Percentiles rank a stretch among this genome's conserved stretches.
phyloP scores from a whole-genome alignment of 2,329 filamentous ascomycete genomes.

The Ophiostoma montium region DNA sequence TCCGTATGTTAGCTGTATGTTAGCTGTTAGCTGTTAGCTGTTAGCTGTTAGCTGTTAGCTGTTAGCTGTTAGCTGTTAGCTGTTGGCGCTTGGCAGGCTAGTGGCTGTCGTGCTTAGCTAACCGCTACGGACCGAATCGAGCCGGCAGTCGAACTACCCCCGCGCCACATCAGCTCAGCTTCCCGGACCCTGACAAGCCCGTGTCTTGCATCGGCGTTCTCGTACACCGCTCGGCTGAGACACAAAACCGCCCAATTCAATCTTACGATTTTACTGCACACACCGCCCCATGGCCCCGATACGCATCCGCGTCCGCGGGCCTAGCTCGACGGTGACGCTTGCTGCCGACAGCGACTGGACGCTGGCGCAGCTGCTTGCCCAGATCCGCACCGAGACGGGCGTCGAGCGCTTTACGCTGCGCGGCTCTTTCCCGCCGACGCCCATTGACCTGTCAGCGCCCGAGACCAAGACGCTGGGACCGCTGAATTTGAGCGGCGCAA shows the following conservation, averaged over 20 bases:
- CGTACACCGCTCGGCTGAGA: background rate
- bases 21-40: no score
- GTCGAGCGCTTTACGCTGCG: slow-evolving; percentile 60
- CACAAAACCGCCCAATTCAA: no score
- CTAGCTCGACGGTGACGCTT: slow-evolving; percentile 56
- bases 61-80: no score
- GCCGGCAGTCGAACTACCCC: no score
- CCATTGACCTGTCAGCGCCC: slow-evolving; percentile 45
- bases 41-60: no score
- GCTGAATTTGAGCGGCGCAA: slow-evolving; percentile 36
- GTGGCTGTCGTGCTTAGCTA: no score
- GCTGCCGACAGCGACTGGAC: slow-evolving; percentile 45
- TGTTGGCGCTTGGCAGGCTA: no score
- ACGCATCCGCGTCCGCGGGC: slow-evolving; percentile 62
- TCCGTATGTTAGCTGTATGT: no score
- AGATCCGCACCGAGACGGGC: slow-evolving; percentile 49
- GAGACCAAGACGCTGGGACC: slow-evolving; percentile 23
- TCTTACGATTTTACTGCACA: background rate
- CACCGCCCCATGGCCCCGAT: slow-evolving; percentile 25
- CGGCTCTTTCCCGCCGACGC: slow-evolving; percentile 68
- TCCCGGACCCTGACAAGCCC: no score
- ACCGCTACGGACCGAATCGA: no score
- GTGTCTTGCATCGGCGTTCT: background rate
- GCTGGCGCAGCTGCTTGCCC: slow-evolving; percentile 43
- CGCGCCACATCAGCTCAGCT: no score